These are phyloP conservation scores for Fusarium continuum DNA, from an alignment of 2,329 filamentous ascomycete species.

Conservation along the genomic window DNA sequence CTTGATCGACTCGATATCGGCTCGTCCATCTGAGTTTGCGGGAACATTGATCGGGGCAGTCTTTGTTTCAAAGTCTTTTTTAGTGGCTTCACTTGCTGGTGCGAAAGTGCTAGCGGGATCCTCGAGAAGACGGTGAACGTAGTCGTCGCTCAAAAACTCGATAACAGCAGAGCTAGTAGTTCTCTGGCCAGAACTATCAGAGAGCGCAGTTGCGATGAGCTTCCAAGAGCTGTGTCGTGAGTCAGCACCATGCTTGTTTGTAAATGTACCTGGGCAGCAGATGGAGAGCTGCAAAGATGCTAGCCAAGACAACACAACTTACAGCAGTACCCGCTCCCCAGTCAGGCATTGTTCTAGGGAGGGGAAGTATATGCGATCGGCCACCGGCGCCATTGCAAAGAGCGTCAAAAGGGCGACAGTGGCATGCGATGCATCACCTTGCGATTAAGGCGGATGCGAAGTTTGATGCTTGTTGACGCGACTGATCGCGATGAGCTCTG, in stretches of 20 bases:
- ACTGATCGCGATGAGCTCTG: slow-evolving; percentile 46
- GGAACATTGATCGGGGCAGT: slow-evolving; percentile 88
- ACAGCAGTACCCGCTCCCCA: slow-evolving; percentile 84
- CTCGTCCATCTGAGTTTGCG: slow-evolving; percentile 70
- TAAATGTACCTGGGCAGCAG: slow-evolving; percentile 8
- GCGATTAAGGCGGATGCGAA: slow-evolving; percentile 38
- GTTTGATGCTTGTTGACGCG: slow-evolving; percentile 48
- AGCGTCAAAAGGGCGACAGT: slow-evolving; percentile 57
- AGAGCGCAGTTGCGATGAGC: slow-evolving; percentile 64
- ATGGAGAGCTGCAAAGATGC: slow-evolving; percentile 13
- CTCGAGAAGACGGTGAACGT: slow-evolving; percentile 73
- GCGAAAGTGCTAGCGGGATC: slow-evolving; percentile 75
- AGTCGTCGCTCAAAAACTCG: slow-evolving; percentile 75
- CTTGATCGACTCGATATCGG: slow-evolving; percentile 82
- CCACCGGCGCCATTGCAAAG: slow-evolving; percentile 74
- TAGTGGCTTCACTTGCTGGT: slow-evolving; percentile 68
- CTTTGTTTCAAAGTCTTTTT: slow-evolving; percentile 80
- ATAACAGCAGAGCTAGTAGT: slow-evolving; percentile 64
- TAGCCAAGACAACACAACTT: slow-evolving; percentile 53
- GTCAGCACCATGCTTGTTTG: slow-evolving; percentile 40
- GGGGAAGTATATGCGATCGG: slow-evolving; percentile 80
- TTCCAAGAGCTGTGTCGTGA: slow-evolving; percentile 65
- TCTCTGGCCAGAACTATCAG: slow-evolving; percentile 66
- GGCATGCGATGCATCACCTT: slow-evolving; percentile 53
- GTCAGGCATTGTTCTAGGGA: slow-evolving; percentile 85